Evolutionary conservation across 257 asterid genomes (phyloP), one percentile per base, ranked within the genome.

Genomic region (Solanum phureja): DNA sequence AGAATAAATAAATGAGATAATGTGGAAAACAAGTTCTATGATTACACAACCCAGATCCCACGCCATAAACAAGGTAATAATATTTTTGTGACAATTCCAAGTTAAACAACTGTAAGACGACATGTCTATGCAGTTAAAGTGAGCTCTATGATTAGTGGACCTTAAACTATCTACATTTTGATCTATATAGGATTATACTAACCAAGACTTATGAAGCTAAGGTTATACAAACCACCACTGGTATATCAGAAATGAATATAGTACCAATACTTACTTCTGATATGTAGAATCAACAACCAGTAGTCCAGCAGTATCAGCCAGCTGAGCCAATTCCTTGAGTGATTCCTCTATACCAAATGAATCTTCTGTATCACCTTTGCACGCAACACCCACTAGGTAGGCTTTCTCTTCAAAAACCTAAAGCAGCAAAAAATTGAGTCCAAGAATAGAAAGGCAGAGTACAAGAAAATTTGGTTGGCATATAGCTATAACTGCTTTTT

Each of bases 281-380:
- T 91, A 89, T 37, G 99, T 97, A 76, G 99, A 95, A 88, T 95
- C 99, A 91, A 94, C 98, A 91, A 95, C 96, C 69, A 46, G 87
- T 69, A 97, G 92, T 84, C 99, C 99, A 90, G 99, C 99, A 33
- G 99, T 97, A 60, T 97, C 99, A 89, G 99, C 99, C 68, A 97
- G 93, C 93, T 97, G 99, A 73, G 93, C 94, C 87, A 97, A 92
- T 92, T 97, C 99, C 68, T 89, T 91, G 29, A 97, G 98, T 31
- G 99, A 97, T 27, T 97, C 99, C 92, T 97, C 99, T 81, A 93
- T 93, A 34, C 92, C 90, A 87, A 96, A 97, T 24, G 95, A 88
- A 90, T 90, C 95, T 71, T 89, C 91, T 1, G 72, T 75, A 44
- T 92, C 96, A 77, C 96, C 95, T 93, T 93, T 97, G 92, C 93